These are phyloP conservation scores for Uronychia binucleata DNA, from an alignment of 73 alveolate species.

Conservation along the genomic window DNA sequence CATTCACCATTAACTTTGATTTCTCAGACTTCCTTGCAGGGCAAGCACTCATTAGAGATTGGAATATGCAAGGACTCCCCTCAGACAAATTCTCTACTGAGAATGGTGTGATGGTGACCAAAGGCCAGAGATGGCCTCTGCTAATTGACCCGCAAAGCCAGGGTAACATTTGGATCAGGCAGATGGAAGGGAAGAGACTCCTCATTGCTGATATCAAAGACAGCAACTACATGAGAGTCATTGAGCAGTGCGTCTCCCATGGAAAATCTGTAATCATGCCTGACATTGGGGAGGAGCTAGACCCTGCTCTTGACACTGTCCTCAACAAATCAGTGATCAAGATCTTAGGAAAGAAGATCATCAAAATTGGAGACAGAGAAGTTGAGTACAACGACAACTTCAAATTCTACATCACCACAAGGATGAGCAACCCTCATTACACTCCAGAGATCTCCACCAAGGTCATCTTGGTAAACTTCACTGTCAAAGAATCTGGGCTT, in stretches of 20 bases:
- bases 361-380: conserved; percentile 93
- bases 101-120: conserved; percentile 97
- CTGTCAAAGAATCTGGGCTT: conserved; percentile 96
- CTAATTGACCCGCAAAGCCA: conserved; percentile 99
- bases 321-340: conserved; percentile 81
- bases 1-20: conserved; percentile 80
- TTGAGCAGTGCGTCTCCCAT: conserved; percentile 73
- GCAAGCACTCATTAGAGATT: conserved; percentile 88
- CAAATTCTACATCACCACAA: conserved; percentile 97
- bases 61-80: conserved; percentile 97
- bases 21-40: conserved; percentile 94
- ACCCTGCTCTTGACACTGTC: conserved; percentile 98
- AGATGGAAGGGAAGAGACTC: conserved; percentile 69
- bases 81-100: conserved; percentile 98
- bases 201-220: conserved; percentile 65
- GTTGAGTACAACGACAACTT: conserved; percentile 91
- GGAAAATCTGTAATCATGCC: conserved; percentile 82
- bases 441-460: conserved; percentile 99
- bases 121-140: conserved; percentile 98
- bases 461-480: conserved; percentile 92
- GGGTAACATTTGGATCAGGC: conserved; percentile 80
- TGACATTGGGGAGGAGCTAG: conserved; percentile 96
- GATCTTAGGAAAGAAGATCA: conserved; percentile 57
- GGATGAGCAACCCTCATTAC: conserved; percentile 99
- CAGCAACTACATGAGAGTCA: conserved; percentile 27